These are phyloP conservation scores for Penicillium bovifimosum DNA, from an alignment of 495 filamentous ascomycete species.

Conservation along the genomic window DNA sequence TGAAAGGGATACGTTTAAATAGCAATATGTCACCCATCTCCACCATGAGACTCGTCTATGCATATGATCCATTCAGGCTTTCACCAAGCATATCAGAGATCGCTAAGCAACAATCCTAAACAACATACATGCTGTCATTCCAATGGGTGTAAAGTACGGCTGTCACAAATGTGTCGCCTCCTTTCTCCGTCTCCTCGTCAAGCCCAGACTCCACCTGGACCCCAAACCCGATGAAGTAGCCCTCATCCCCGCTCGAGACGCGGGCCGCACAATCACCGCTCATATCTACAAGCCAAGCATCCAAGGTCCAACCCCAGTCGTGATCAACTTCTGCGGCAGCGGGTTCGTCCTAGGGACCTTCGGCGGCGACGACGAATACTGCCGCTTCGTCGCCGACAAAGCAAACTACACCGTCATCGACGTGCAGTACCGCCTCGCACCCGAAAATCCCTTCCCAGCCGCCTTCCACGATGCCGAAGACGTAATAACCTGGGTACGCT, in stretches of 20 bases:
- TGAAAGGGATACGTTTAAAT: not conserved
- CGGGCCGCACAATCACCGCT: conserved; percentile 36
- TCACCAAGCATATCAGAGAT: not conserved
- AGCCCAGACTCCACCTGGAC: conserved; percentile 15
- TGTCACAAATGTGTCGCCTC: conserved; percentile 14
- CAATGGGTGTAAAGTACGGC: conserved; percentile 13
- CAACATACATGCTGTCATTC: not conserved
- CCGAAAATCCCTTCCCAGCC: conserved; percentile 69
- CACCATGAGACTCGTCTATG: not conserved
- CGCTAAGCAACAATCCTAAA: not conserved
- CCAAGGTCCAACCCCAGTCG: conserved; percentile 27
- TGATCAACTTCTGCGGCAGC: conserved; percentile 42
- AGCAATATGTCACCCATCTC: not conserved
- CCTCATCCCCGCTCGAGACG: conserved; percentile 35
- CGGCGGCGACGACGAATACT: conserved; percentile 39
- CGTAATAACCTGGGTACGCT: conserved; percentile 31
- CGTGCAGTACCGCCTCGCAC: conserved; percentile 72
- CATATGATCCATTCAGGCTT: not conserved
- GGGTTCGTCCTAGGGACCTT: conserved; percentile 37
- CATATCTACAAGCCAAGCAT: conserved; percentile 37
- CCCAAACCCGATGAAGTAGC: conserved; percentile 31
- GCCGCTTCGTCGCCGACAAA: conserved; percentile 28
- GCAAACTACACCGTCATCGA: conserved; percentile 41
- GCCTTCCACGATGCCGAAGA: conserved; percentile 64
- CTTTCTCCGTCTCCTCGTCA: conserved; percentile 18